Evolutionary conservation across 2,329 filamentous ascomycete species (phyloP).

Genomic region (Penicillium sp.): DNA sequence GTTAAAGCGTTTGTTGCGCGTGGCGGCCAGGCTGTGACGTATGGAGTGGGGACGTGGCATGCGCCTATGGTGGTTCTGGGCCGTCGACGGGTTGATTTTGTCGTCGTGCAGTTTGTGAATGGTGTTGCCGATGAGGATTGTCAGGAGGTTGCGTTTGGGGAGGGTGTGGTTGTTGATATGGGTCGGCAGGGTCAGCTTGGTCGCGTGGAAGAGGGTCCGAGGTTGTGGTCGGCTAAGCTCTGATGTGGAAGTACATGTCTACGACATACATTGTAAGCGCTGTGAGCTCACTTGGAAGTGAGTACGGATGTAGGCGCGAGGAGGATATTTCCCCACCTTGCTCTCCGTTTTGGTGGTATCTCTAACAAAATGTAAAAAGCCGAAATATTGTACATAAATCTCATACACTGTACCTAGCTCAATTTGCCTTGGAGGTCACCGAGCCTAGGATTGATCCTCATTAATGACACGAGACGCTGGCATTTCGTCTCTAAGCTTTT

Average conservation of each 20-base stretch:
- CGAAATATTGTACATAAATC: slow-evolving; percentile 9
- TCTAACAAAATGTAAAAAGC: neutral
- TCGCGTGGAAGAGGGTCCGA: slow-evolving; percentile 14
- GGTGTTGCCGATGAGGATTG: slow-evolving; percentile 80
- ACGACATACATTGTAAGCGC: neutral
- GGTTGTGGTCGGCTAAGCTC: slow-evolving; percentile 21
- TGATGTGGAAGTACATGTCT: neutral
- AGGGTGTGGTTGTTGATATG: slow-evolving; percentile 37
- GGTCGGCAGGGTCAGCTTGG: slow-evolving; percentile 22
- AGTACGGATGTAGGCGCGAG: neutral
- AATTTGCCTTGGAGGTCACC: neutral
- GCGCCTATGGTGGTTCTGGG: slow-evolving; percentile 92
- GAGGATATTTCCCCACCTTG: neutral
- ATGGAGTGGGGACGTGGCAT: slow-evolving; percentile 90
- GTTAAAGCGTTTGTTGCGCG: slow-evolving; percentile 75
- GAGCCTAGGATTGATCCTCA: neutral
- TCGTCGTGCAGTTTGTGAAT: slow-evolving; percentile 86
- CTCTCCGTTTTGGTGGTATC: neutral
- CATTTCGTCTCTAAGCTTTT: slow-evolving; percentile 20
- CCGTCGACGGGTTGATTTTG: slow-evolving; percentile 67
- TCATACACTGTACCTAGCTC: neutral
- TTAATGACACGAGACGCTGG: neutral
- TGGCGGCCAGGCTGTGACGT: slow-evolving; percentile 80
- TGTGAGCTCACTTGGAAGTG: neutral
- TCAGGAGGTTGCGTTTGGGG: slow-evolving; percentile 63